Evolutionary conservation across 1,139 yeast species (phyloP).

Genomic region (Candida frijolesensis): DNA sequence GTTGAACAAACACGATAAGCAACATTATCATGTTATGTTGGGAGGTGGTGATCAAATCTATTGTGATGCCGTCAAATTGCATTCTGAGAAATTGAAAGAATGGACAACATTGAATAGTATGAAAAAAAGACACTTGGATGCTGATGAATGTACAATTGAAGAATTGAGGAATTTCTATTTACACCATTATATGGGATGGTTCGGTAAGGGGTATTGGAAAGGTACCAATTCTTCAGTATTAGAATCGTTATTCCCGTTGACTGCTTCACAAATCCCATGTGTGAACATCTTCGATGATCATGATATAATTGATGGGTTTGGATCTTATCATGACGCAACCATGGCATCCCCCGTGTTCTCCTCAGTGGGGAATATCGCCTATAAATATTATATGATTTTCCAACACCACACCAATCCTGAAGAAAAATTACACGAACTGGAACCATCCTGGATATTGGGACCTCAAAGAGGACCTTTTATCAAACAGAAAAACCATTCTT

Average conservation of each 20-base stretch:
- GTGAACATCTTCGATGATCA: slow-evolving; percentile 88
- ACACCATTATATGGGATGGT: slow-evolving; percentile 80
- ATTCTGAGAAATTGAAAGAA: slow-evolving; percentile 53
- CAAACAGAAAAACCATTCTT: slow-evolving; percentile 62
- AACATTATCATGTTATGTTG: slow-evolving; percentile 88
- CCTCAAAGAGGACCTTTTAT: slow-evolving; percentile 64
- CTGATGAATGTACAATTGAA: slow-evolving; percentile 46
- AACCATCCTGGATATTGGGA: slow-evolving; percentile 63
- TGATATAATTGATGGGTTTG: slow-evolving; percentile 94
- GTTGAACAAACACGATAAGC: slow-evolving; percentile 56
- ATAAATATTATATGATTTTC: slow-evolving; percentile 84
- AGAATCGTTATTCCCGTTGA: slow-evolving; percentile 69
- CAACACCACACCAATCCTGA: slow-evolving; percentile 74
- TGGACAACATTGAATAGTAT: slow-evolving; percentile 64
- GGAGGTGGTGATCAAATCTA: slow-evolving; percentile 98
- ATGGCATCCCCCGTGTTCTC: slow-evolving; percentile 71
- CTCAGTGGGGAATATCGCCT: slow-evolving; percentile 76
- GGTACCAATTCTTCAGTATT: slow-evolving; percentile 67
- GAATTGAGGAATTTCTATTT: slow-evolving; percentile 71
- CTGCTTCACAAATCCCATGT: slow-evolving; percentile 81
- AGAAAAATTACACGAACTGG: slow-evolving; percentile 43
- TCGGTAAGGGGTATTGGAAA: slow-evolving; percentile 83
- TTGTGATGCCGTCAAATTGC: slow-evolving; percentile 74
- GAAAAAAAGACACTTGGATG: slow-evolving; percentile 37
- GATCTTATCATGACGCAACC: slow-evolving; percentile 76